Percentiles rank a stretch among this genome's conserved stretches.
Conservation (phyloP, 208 protist genomes). For the Crithidia thermophila region DNA sequence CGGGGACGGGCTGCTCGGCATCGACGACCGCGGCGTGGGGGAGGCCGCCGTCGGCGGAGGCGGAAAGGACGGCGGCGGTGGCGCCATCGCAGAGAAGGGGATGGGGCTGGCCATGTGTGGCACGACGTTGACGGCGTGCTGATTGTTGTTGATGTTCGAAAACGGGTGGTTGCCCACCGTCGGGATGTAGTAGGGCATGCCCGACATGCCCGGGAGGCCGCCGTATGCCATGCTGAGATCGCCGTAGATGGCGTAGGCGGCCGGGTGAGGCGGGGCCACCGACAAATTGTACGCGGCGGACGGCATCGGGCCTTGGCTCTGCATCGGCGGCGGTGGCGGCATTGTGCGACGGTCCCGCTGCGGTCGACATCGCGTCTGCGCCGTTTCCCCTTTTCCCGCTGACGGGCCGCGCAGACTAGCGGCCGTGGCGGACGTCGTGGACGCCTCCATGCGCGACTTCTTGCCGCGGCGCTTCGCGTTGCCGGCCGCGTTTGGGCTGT, state of each 20-base stretch:
- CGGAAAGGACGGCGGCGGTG: background rate
- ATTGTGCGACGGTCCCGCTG: constrained; percentile 14
- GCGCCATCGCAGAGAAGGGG: constrained; percentile 8
- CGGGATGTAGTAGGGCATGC: constrained; percentile 34
- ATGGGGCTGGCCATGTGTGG: constrained; percentile 21
- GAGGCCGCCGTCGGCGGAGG: background rate
- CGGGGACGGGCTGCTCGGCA: background rate
- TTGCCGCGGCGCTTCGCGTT: constrained; percentile 13
- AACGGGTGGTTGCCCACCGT: constrained; percentile 41
- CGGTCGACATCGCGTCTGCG: constrained; percentile 6
- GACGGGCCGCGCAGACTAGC: constrained; percentile 5
- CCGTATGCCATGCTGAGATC: constrained; percentile 24
- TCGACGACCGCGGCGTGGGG: background rate
- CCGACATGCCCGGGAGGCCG: constrained; percentile 16
- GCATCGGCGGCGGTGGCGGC: constrained; percentile 18
- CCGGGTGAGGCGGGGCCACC: background rate
- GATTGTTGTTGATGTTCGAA: constrained; percentile 40
- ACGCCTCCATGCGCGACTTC: constrained; percentile 4
- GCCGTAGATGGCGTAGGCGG: constrained; percentile 10
- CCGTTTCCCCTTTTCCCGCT: constrained; percentile 1
- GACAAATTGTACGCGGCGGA: constrained; percentile 16
- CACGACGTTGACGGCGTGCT: constrained; percentile 39
- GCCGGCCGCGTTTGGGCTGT: background rate
- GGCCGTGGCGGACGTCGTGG: background rate
- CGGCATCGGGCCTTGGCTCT: constrained; percentile 12